Conservation (phyloP, 495 filamentous ascomycete species). For the Talaromyces trachyspermus region DNA sequence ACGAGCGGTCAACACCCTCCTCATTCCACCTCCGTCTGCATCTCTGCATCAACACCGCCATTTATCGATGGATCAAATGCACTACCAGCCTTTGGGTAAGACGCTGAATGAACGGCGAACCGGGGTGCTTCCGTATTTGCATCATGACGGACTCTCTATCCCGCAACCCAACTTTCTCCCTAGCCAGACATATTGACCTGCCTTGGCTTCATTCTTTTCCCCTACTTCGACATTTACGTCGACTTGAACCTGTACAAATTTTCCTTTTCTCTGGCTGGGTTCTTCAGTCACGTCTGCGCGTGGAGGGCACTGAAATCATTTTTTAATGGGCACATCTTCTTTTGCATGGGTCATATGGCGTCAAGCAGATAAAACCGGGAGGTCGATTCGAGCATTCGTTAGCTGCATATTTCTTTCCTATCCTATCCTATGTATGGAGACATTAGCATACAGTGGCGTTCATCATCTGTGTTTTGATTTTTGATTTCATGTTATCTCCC, state of each 20-base stretch:
- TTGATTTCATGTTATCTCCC: too few relatives aligned
- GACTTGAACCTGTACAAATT: slow-evolving; percentile 6
- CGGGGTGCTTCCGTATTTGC: slow-evolving; percentile 72
- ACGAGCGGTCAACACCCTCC: slow-evolving; percentile 76
- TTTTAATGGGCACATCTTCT: neutral
- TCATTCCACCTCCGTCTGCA: slow-evolving; percentile 78
- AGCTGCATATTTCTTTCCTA: neutral
- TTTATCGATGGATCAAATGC: slow-evolving; percentile 75
- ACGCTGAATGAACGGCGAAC: slow-evolving; percentile 64
- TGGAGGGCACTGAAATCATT: neutral
- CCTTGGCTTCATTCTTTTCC: too few relatives aligned
- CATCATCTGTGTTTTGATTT: too few relatives aligned
- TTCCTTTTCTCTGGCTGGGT: neutral
- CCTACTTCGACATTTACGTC: too few relatives aligned
- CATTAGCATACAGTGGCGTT: slow-evolving; percentile 6
- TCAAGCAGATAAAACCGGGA: neutral
- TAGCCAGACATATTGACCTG: neutral
- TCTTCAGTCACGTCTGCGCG: neutral
- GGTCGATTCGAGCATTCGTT: neutral
- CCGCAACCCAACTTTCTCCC: slow-evolving; percentile 8
- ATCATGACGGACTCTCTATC: slow-evolving; percentile 37
- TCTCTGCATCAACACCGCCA: slow-evolving; percentile 66
- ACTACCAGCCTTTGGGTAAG: slow-evolving; percentile 86
- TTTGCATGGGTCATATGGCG: slow-evolving; percentile 4
- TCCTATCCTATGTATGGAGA: neutral